These are phyloP conservation scores for Tuber microsphaerosporum DNA, from an alignment of 495 filamentous ascomycete species.

Conservation along the genomic window DNA sequence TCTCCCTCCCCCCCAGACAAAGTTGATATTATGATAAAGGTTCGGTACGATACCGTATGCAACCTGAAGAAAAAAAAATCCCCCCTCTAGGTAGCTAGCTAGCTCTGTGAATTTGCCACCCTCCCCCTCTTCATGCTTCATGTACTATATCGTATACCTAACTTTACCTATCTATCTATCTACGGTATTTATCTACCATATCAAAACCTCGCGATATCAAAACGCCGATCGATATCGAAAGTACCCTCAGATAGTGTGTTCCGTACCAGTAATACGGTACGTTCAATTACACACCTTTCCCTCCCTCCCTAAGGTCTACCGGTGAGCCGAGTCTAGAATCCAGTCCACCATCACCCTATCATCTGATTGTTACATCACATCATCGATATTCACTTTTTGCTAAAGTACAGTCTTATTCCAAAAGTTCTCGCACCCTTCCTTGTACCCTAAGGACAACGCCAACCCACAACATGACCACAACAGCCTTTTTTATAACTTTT, in stretches of 20 bases:
- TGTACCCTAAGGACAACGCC: no score
- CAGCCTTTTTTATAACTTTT: no score
- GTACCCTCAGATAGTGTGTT: neutral
- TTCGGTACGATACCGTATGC: neutral
- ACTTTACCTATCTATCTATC: neutral
- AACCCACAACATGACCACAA: no score
- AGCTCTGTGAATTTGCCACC: neutral
- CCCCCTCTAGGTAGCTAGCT: neutral
- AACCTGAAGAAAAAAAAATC: neutral
- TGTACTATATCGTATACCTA: neutral
- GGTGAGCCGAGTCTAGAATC: neutral
- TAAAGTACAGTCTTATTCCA: no score
- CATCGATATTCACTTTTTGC: conserved; percentile 4
- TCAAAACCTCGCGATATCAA: neutral
- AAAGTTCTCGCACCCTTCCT: no score
- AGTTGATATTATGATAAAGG: neutral
- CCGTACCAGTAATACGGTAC: neutral
- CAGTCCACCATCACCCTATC: neutral
- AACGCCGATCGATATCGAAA: neutral
- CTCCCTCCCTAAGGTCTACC: neutral
- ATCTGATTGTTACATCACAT: neutral
- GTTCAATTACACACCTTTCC: neutral
- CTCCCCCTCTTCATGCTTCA: neutral
- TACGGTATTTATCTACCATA: neutral
- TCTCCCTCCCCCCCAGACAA: neutral